phyloP scores from a whole-genome alignment of 2,329 filamentous ascomycete species.

The Clonostachys chloroleuca region DNA sequence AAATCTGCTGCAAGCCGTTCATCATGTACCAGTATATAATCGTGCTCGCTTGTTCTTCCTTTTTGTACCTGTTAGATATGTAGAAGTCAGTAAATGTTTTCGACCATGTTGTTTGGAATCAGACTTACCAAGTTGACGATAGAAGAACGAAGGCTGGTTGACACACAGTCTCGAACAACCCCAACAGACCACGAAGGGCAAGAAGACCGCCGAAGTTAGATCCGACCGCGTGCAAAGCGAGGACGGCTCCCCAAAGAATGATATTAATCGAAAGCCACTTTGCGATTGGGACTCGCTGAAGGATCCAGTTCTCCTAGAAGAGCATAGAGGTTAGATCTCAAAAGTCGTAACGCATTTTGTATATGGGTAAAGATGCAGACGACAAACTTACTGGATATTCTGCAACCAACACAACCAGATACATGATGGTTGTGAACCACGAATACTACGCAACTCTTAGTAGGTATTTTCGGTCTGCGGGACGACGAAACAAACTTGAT shows the following conservation, averaged over 20 bases:
- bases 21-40: constrained; percentile 69
- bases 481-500: constrained; percentile 6
- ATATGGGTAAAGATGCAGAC: too few relatives aligned
- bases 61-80: constrained; percentile 39
- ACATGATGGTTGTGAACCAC: constrained; percentile 72
- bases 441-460: constrained; percentile 43
- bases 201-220: constrained; percentile 56
- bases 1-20: constrained; percentile 70
- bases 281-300: constrained; percentile 61
- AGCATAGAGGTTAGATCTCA: too few relatives aligned
- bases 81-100: too few relatives aligned
- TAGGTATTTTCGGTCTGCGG: too few relatives aligned
- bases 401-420: constrained; percentile 65
- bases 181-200: constrained; percentile 59
- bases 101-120: too few relatives aligned
- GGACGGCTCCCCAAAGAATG: constrained; percentile 55
- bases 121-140: constrained; percentile 54
- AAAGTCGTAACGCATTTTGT: too few relatives aligned
- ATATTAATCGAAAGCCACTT: constrained; percentile 64
- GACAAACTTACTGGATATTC: constrained; percentile 57
- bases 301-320: constrained; percentile 34
- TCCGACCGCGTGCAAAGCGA: constrained; percentile 59
- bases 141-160: constrained; percentile 66
- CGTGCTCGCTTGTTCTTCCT: constrained; percentile 61
- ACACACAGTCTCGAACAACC: constrained; percentile 67